Evolutionary conservation across 1,284 basidiomycete species (phyloP), one percentile per base, ranked within the genome.

Genomic region (Violaceomyces palustris): DNA sequence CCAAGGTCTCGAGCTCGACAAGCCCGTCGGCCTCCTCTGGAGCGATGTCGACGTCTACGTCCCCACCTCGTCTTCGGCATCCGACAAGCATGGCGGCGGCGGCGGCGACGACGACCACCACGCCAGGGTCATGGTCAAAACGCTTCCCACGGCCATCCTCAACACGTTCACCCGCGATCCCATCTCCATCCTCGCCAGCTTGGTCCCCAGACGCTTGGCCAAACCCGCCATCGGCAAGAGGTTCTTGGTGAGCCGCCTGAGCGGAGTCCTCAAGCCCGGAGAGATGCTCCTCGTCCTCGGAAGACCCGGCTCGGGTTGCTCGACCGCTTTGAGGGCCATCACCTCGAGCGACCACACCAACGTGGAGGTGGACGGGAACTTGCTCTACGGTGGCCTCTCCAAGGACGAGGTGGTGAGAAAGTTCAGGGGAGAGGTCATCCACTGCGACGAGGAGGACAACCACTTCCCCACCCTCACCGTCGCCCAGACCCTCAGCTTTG

Each of bases 271-370:
- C 42, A 56, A 57, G 19, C 43, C 65, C 12, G 61, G 63, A 19
- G 56, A 67, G 43, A 67, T 67, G 64, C 52, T 65, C 17, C 61
- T 67, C 39, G 64, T 67, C 18, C 55, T 67, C 19, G 64, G 64
- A n/a, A 45, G 62, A 15, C 64, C 64, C 9, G 64, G 64, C 6
- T 44, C 61, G 4, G 64, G 64, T 11, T 67, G 64, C 41, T 56
- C 64, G 18, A 65, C 64, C 14, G 24, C 41, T 19, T 50, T 67
- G 10, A 36, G 53, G 12, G 61, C 65, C 25, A 43, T 67, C 36
- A 64, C 65, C 10, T 54, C 63, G 18, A 53, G 48, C 35, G 50
- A 46, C 29, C 44, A 63, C 45, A 31, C 33, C 35, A 61, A 58
- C 39, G 50, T 59, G 24, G 22, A 33, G 22, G 6, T 39, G 12